Evolutionary conservation across 495 filamentous ascomycete genomes (phyloP), one percentile per base, ranked within the genome.

Genomic region (Sphaerosporella brunnea): DNA sequence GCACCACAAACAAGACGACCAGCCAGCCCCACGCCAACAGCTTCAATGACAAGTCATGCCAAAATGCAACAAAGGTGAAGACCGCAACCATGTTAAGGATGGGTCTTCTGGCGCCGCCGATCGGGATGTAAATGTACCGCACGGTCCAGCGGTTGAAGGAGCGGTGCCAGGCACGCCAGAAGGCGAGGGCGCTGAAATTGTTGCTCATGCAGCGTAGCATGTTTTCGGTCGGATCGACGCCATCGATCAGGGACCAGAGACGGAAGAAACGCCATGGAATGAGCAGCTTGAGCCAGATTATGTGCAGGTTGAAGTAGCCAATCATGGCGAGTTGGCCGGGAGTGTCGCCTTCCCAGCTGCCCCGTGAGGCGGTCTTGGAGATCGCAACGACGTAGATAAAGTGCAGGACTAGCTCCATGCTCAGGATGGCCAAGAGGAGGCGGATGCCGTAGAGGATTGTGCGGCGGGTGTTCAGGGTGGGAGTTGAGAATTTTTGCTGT

Each of bases 251-350:
- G 0, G 82, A 68, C 90, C 90, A 99, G 18, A 99, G 73, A 4
- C 90, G 83, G 74, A 99, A 99, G 65, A 96, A 81, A 5, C 90
- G 82, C 86, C 86, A 99, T 10, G 88, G 92, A 2, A 96, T 73
- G 0, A 99, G 76, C 0, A 99, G 78, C 62, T 99, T 99, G 38
- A 99, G 73, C 90, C 90, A 99, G 64, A 99, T 85, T 63, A 93
- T 76, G 68, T 93, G 82, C 18, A 99, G 77, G 65, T 93, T 95
- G 71, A 99, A 94, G 70, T 78, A 94, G 49, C 81, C 87, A 8
- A 99, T 76, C 68, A 96, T 79, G 61, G 75, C 80, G 23, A 96
- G 74, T 55, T 99, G 90, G 48, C 77, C 77, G 0, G 90, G 80
- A 3, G 81, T 87, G 66, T 95, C 95, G 36, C 78, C 65, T 24